These are phyloP conservation scores for Leucogyrophana mollusca DNA, from an alignment of 768 basidiomycete genomes.

Conservation along the genomic window DNA sequence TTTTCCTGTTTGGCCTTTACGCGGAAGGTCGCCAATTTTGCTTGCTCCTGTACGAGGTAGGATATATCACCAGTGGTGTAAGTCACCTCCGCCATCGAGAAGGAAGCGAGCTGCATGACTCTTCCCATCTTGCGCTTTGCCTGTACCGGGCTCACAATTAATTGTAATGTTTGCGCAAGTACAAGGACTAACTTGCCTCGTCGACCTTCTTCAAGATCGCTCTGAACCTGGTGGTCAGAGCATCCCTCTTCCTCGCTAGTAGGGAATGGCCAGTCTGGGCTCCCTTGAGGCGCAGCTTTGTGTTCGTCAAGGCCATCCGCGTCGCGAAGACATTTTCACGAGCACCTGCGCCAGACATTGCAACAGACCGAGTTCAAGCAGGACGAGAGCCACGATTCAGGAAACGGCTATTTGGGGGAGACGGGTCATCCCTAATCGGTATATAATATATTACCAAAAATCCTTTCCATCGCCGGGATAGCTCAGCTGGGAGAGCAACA, in stretches of 20 bases:
- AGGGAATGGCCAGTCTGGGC: slow-evolving; percentile 95
- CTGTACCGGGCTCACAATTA: slow-evolving; percentile 41
- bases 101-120: slow-evolving; percentile 98
- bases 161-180: slow-evolving; percentile 13
- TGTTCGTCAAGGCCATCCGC: slow-evolving; percentile 95
- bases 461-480: slow-evolving; percentile 51
- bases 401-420: not conserved
- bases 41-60: slow-evolving; percentile 97
- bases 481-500: slow-evolving; percentile 78
- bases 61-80: slow-evolving; percentile 97
- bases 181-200: slow-evolving; percentile 50
- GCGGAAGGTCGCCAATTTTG: slow-evolving; percentile 85
- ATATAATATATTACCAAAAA: no score
- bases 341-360: slow-evolving; percentile 87
- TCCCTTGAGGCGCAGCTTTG: slow-evolving; percentile 84
- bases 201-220: slow-evolving; percentile 96
- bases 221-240: slow-evolving; percentile 91
- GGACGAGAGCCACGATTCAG: not conserved
- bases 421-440: no score
- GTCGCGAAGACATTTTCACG: slow-evolving; percentile 96
- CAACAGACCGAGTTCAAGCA: slow-evolving; percentile 11
- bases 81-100: slow-evolving; percentile 98
- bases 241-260: slow-evolving; percentile 97
- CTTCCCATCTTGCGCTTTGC: slow-evolving; percentile 99
- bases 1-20: slow-evolving; percentile 97